Evolutionary conservation across 371 early-diverging fungal species (phyloP).

Genomic region (Mortierella sp.): DNA sequence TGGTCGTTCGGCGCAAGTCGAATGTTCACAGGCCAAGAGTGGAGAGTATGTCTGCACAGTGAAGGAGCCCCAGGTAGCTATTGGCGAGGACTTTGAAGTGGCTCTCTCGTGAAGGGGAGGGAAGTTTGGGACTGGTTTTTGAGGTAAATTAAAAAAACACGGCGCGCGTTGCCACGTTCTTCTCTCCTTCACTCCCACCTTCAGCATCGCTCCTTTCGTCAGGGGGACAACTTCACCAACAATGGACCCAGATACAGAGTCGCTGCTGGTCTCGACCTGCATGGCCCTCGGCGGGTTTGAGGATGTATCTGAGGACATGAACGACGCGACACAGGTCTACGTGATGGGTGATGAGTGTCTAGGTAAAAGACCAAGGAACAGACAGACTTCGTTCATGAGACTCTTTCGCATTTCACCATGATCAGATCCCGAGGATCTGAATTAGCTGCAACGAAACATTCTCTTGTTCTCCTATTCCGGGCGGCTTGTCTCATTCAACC

Average conservation of each 20-base stretch:
- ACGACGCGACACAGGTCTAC: slow-evolving; percentile 64
- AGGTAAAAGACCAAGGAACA: slow-evolving; percentile 55
- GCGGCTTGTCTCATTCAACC: too few species aligned
- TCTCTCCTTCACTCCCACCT: too few species aligned
- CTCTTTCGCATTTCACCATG: not conserved
- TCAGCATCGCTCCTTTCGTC: not conserved
- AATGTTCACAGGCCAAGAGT: slow-evolving; percentile 28
- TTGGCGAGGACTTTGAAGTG: slow-evolving; percentile 73
- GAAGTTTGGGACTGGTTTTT: slow-evolving; percentile 1
- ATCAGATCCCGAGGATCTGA: too few species aligned
- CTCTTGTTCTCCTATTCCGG: too few species aligned
- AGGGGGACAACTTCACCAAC: not conserved
- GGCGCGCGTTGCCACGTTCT: not conserved
- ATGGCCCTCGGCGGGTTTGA: slow-evolving; percentile 85
- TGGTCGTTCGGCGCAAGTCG: slow-evolving; percentile 22
- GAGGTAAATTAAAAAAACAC: not conserved
- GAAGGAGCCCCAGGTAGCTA: slow-evolving; percentile 74
- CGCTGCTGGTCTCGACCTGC: slow-evolving; percentile 78
- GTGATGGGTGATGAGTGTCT: slow-evolving; percentile 84
- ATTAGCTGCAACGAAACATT: too few species aligned
- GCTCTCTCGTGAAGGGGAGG: slow-evolving; percentile 26
- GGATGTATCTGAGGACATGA: slow-evolving; percentile 57
- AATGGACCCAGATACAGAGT: slow-evolving; percentile 55
- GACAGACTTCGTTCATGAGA: too few species aligned
- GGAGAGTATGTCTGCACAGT: slow-evolving; percentile 58